Conservation (phyloP, 352 stramenopile genomes). For the Pythium periplocum region DNA sequence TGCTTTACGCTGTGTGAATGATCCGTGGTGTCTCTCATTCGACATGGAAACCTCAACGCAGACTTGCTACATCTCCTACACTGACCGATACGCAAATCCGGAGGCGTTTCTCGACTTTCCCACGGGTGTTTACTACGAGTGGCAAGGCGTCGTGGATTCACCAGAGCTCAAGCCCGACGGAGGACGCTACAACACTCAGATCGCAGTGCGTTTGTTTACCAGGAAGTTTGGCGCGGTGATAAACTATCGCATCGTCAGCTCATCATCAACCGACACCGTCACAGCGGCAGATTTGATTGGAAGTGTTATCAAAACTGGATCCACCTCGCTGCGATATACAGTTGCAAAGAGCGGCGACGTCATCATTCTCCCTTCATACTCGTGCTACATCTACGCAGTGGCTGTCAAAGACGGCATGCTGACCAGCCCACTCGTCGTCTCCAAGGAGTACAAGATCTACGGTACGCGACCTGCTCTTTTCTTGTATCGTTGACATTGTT, state of each 20-base stretch:
- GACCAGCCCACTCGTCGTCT: slow-evolving; percentile 41
- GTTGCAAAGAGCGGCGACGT: slow-evolving; percentile 34
- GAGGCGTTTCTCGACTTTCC: slow-evolving; percentile 63
- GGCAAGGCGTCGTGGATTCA: slow-evolving; percentile 41
- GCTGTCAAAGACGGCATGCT: slow-evolving; percentile 59
- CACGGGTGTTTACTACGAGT: slow-evolving; percentile 74
- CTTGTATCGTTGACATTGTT: not conserved
- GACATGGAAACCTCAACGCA: slow-evolving; percentile 51
- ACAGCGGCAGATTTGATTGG: slow-evolving; percentile 23
- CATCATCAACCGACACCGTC: slow-evolving; percentile 4
- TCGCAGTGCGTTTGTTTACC: slow-evolving; percentile 48
- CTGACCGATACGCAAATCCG: slow-evolving; percentile 57
- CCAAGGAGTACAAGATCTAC: slow-evolving; percentile 51
- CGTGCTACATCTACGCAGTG: slow-evolving; percentile 56
- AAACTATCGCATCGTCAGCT: slow-evolving; percentile 43
- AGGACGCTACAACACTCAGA: slow-evolving; percentile 48
- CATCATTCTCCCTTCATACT: slow-evolving; percentile 45
- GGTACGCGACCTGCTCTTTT: slow-evolving; percentile 21
- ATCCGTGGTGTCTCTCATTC: slow-evolving; percentile 64
- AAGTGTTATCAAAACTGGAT: not conserved
- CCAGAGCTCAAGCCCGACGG: slow-evolving; percentile 58
- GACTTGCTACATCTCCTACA: slow-evolving; percentile 71
- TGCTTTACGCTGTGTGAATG: slow-evolving; percentile 35
- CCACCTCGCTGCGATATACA: slow-evolving; percentile 16
- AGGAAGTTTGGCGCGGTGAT: slow-evolving; percentile 48